Evolutionary conservation across 2,329 filamentous ascomycete species (phyloP).

Genomic region (Exophiala sp.): DNA sequence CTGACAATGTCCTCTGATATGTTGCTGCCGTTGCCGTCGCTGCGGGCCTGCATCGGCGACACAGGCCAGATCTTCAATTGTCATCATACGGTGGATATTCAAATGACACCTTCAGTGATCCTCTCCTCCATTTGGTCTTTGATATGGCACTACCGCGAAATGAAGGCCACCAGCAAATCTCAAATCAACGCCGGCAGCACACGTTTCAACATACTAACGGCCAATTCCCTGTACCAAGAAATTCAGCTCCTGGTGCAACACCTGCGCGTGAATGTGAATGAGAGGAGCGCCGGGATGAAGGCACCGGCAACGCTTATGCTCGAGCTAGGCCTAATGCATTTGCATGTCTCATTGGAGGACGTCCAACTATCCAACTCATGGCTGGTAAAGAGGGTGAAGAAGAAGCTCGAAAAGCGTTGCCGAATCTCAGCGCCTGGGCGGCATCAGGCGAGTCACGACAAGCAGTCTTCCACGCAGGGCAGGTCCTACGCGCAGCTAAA

Average conservation of each 20-base stretch:
- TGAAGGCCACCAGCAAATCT: background rate
- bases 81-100: background rate
- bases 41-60: background rate
- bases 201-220: background rate
- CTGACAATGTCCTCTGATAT: conserved; percentile 35
- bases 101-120: background rate
- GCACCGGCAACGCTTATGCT: background rate
- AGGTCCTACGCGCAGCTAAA: conserved; percentile 60
- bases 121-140: conserved; percentile 2
- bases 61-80: background rate
- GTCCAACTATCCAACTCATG: conserved; percentile 43
- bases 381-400: conserved; percentile 43
- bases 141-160: background rate
- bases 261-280: conserved; percentile 29
- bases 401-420: conserved; percentile 36
- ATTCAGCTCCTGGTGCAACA: conserved; percentile 5
- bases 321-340: conserved; percentile 14
- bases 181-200: background rate
- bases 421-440: conserved; percentile 38
- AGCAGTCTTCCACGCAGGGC: conserved; percentile 65
- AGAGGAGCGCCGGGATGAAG: conserved; percentile 28
- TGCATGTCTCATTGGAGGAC: conserved; percentile 43
- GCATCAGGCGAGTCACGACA: conserved; percentile 35
- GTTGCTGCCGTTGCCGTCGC: background rate
- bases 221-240: background rate